Percentiles rank a stretch among this genome's conserved stretches.
phyloP scores from a whole-genome alignment of 164 flowering plant species.

The Annona cherimola region DNA sequence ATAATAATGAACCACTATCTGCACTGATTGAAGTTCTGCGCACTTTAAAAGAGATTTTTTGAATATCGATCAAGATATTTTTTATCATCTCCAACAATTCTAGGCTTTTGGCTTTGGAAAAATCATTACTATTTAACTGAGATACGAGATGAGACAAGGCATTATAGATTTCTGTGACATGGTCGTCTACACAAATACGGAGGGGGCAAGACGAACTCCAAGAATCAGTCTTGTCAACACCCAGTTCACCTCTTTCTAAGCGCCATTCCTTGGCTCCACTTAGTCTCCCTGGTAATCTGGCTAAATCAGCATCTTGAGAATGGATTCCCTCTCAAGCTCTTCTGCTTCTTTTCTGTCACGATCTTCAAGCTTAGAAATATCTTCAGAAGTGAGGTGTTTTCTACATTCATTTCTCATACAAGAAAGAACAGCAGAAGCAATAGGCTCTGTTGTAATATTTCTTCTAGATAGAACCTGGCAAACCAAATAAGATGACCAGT shows the following conservation, averaged over 20 bases:
- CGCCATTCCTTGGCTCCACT: slow-evolving; percentile 97
- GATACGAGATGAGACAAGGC: slow-evolving; percentile 47
- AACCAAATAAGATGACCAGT: slow-evolving; percentile 8
- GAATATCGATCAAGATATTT: slow-evolving; percentile 38
- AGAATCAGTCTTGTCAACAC: slow-evolving; percentile 49
- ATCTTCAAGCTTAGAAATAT: slow-evolving; percentile 41
- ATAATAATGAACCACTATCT: slow-evolving; percentile 13
- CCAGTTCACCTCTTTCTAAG: slow-evolving; percentile 65
- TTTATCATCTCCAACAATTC: slow-evolving; percentile 45
- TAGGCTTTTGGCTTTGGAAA: slow-evolving; percentile 31
- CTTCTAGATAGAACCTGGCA: slow-evolving; percentile 84
- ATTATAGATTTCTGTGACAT: slow-evolving; percentile 61
- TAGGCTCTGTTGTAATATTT: slow-evolving; percentile 50
- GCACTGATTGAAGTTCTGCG: slow-evolving; percentile 45
- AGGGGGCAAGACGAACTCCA: slow-evolving; percentile 65
- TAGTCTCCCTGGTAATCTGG: slow-evolving; percentile 78
- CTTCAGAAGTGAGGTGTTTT: slow-evolving; percentile 34
- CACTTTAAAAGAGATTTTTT: slow-evolving; percentile 41
- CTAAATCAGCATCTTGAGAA: slow-evolving; percentile 44
- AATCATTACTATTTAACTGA: slow-evolving; percentile 35
- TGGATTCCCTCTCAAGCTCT: slow-evolving; percentile 46
- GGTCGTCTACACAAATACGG: slow-evolving; percentile 75
- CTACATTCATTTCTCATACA: slow-evolving; percentile 64
- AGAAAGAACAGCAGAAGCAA: slow-evolving; percentile 38
- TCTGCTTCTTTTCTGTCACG: slow-evolving; percentile 58